A percentile compares a stretch with the other conserved stretches of the same genome.
These are phyloP conservation scores for Populus ilicifolia DNA, from an alignment of 345 rosid species.

Conservation along the genomic window DNA sequence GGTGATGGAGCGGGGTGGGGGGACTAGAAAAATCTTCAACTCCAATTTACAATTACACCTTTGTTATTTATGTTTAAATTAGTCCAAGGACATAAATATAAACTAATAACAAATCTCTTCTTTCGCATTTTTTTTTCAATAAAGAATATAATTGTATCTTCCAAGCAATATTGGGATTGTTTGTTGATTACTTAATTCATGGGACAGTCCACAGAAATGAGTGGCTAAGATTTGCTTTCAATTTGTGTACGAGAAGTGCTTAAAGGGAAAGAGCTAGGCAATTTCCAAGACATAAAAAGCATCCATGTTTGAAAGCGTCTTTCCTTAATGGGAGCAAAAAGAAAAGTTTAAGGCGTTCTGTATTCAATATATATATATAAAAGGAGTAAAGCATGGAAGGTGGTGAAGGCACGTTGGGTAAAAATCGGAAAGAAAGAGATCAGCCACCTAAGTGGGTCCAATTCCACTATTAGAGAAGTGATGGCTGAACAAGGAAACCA, in stretches of 20 bases:
- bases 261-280: not conserved
- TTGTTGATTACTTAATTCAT: not conserved
- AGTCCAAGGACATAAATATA: too few relatives aligned
- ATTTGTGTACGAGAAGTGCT: not conserved
- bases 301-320: not conserved
- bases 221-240: not conserved
- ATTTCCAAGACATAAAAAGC: not conserved
- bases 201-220: not conserved
- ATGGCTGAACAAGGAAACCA: not conserved
- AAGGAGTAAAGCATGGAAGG: not conserved
- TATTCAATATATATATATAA: not conserved
- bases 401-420: not conserved
- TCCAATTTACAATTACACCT: too few relatives aligned
- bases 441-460: conserved; percentile 13
- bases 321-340: not conserved
- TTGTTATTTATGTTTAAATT: too few relatives aligned
- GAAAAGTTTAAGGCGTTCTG: not conserved
- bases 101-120: too few relatives aligned
- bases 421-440: not conserved
- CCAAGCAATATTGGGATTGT: not conserved
- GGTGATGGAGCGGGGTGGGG: too few relatives aligned
- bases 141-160: too few relatives aligned
- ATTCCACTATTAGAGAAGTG: not conserved
- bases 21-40: too few relatives aligned
- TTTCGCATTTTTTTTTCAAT: too few relatives aligned